Evolutionary conservation across 78 protist genomes (phyloP).

Genomic region (Creolimax fragrantissima): DNA sequence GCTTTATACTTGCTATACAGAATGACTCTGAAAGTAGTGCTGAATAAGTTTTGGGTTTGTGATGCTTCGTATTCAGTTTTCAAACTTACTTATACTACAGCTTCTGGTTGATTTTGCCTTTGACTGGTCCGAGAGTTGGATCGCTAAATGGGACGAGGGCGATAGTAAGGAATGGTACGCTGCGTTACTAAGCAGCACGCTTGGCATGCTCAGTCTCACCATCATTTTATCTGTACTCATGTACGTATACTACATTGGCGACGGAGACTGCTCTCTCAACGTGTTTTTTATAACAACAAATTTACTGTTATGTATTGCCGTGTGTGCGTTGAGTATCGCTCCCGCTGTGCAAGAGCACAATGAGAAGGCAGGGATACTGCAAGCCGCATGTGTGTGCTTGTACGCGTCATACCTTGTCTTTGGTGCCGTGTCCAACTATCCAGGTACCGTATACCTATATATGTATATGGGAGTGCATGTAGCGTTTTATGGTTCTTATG

Average conservation of each 20-base stretch:
- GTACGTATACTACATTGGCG: background rate
- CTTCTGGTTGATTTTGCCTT: constrained; percentile 39
- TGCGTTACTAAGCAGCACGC: background rate
- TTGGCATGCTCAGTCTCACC: background rate
- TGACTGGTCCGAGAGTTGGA: constrained; percentile 34
- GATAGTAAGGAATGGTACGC: background rate
- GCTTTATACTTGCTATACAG: no score
- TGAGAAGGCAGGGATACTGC: constrained; percentile 60
- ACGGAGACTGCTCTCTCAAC: constrained; percentile 5
- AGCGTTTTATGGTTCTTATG: no score
- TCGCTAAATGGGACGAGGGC: constrained; percentile 4
- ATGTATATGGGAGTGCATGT: no score
- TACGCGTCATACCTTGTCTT: constrained; percentile 56
- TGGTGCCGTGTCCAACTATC: constrained; percentile 53
- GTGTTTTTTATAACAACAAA: constrained; percentile 46
- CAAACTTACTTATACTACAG: no score
- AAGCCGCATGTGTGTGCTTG: constrained; percentile 43
- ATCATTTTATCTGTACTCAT: background rate
- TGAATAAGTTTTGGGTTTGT: no score
- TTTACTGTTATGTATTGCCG: constrained; percentile 23
- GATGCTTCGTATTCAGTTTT: no score
- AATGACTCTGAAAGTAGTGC: no score
- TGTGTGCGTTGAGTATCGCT: constrained; percentile 27
- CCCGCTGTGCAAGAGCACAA: constrained; percentile 26
- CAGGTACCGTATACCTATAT: no score